Conservation (phyloP, 139 green algal species). For the Auxenochlorella pyrenoidosa region DNA sequence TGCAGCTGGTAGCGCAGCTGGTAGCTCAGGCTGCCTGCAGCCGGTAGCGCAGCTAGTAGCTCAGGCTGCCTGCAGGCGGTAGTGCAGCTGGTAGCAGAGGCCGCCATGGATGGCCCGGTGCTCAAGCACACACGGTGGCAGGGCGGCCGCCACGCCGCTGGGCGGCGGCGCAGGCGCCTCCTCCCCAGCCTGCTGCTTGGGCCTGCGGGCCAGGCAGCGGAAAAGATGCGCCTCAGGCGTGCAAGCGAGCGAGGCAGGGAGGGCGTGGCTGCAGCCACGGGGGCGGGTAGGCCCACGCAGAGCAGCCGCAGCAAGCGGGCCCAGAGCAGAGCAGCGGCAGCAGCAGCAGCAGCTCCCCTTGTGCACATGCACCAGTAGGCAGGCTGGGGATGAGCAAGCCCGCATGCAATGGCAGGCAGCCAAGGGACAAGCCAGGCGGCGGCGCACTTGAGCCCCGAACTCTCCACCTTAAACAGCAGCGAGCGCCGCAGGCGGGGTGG, state of each 20-base stretch:
- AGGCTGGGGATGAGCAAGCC: too few species aligned
- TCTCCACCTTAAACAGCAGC: slow-evolving; percentile 25
- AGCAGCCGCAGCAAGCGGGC: too few species aligned
- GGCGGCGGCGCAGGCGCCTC: neutral
- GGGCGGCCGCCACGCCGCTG: neutral
- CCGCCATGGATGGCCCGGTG: neutral
- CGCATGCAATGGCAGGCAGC: too few species aligned
- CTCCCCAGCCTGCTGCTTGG: neutral
- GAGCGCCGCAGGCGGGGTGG: neutral
- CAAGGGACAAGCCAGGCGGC: neutral
- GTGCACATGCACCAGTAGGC: too few species aligned
- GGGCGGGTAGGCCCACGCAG: too few species aligned
- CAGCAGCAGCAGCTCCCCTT: too few species aligned
- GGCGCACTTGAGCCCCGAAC: slow-evolving; percentile 24
- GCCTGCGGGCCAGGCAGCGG: neutral
- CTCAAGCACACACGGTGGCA: slow-evolving; percentile 21
- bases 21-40: neutral
- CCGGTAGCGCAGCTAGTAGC: neutral
- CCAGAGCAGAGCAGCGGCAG: too few species aligned
- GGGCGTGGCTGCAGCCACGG: too few species aligned
- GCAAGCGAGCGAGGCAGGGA: too few species aligned
- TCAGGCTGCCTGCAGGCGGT: slow-evolving; percentile 21
- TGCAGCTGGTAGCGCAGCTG: too few species aligned
- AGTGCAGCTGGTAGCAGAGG: slow-evolving; percentile 28
- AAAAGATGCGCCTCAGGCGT: neutral